Base-by-base conservation (phyloP, 345 rosid species). In the Linum usitatissimum region DNA sequence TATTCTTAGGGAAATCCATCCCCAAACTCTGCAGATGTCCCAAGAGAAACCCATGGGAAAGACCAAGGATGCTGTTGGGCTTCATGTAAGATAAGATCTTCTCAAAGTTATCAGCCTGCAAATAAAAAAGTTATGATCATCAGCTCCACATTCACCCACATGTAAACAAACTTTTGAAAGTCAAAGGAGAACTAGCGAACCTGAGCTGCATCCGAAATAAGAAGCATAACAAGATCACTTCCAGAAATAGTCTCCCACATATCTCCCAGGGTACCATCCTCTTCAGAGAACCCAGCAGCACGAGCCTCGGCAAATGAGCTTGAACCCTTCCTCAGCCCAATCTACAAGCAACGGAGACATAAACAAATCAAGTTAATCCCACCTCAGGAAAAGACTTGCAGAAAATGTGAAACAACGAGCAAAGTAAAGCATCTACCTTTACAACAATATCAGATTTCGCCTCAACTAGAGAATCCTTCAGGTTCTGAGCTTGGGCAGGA, bases 121-220 rank as follows among this genome's bases (percentile, higher is more conserved):
- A 66, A 49, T 48, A 54, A 38, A 34, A 18, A 66, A 17, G 38
- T 51, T 30, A 18, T 57, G 45, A 55, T 20, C 12, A 15, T 5
- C 28, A 34, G 31, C 14, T 7, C n/a, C 10, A 5, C 13, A 9
- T 45, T 45, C 53, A 17, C 13, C 7, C 12, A n/a, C 67, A 65
- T 21, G n/a, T 21, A 5, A 21, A 42, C 3, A 28, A 56, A 3
- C 3, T 45, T 18, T 34, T 18, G 13, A 53, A 55, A 3, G 31
- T 3, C 19, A 18, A 62, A 64, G 60, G 13, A 53, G 45, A 6
- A 30, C 3, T 12, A 45, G 56, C 67, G 60, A 65, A 88, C 98
- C 86, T 88, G 98, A 54, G 98, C 95, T 66, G 96, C 88, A 82
- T 91, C 92, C 60, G 98, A 91, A 66, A 91, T 88, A 81, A 91